phyloP scores from a whole-genome alignment of 2,329 filamentous ascomycete species.

The Verticillium longisporum region DNA sequence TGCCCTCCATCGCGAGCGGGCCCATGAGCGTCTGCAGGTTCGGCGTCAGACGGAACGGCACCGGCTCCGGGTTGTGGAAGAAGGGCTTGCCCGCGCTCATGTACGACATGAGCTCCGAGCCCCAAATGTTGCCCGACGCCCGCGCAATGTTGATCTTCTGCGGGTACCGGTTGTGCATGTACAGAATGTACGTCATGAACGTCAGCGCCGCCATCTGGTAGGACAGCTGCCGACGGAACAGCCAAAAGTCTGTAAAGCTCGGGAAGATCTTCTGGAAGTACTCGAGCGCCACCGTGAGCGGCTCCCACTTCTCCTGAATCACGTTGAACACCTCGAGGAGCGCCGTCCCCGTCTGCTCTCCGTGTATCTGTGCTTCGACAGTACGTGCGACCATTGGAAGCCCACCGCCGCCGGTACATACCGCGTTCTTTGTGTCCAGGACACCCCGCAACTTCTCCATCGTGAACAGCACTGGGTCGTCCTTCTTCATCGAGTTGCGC shows the following conservation, averaged over 20 bases:
- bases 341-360: constrained; percentile 64
- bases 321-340: constrained; percentile 88
- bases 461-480: constrained; percentile 89
- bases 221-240: constrained; percentile 94
- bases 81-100: constrained; percentile 79
- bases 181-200: constrained; percentile 98
- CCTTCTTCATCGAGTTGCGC: constrained; percentile 79
- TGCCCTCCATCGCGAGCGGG: constrained; percentile 88
- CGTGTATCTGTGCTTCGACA: constrained; percentile 48
- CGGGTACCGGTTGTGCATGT: constrained; percentile 93
- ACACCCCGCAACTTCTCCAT: constrained; percentile 87
- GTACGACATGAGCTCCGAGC: constrained; percentile 84
- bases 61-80: constrained; percentile 91
- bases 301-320: constrained; percentile 91
- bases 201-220: constrained; percentile 93
- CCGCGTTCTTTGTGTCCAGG: constrained; percentile 57
- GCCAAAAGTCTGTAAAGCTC: constrained; percentile 90
- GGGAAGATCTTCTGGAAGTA: constrained; percentile 88
- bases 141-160: constrained; percentile 92
- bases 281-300: constrained; percentile 71
- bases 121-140: constrained; percentile 89
- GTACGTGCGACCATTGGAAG: not conserved
- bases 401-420: constrained; percentile 19
- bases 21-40: constrained; percentile 96
- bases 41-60: constrained; percentile 94